Percentiles rank a stretch among this genome's conserved stretches.
phyloP scores from a whole-genome alignment of 441 rosid genomes.

The Corymbia calophylla region DNA sequence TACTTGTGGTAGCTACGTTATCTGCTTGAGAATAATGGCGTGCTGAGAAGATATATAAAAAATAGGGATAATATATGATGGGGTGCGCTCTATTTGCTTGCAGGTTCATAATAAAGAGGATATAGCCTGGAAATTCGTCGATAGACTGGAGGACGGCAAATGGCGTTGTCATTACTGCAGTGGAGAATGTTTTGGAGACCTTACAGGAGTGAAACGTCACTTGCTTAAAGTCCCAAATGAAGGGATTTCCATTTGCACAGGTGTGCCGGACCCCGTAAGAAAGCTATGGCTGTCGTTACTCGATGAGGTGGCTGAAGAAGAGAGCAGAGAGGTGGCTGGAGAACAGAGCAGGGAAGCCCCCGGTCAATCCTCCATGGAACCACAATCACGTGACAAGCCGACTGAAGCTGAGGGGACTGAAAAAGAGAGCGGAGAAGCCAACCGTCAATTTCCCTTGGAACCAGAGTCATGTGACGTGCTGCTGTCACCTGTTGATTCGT shows the following conservation, averaged over 20 bases:
- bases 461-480: no score
- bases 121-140: no score
- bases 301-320: no score
- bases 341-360: neutral
- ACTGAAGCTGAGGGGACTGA: neutral
- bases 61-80: no score
- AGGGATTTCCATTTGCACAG: no score
- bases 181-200: accelerated
- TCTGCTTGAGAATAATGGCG: accelerated
- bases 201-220: no score
- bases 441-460: accelerated
- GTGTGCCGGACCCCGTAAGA: no score
- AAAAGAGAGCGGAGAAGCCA: neutral
- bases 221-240: accelerated
- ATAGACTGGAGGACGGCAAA: accelerated
- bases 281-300: accelerated
- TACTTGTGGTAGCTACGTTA: no score
- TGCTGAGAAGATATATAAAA: accelerated
- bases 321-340: neutral
- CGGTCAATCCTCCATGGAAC: neutral
- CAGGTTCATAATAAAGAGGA: no score
- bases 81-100: no score
- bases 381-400: neutral
- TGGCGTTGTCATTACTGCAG: no score
- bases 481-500: no score